Conservation (phyloP, 2,329 filamentous ascomycete species). For the Apiospora arundinis region DNA sequence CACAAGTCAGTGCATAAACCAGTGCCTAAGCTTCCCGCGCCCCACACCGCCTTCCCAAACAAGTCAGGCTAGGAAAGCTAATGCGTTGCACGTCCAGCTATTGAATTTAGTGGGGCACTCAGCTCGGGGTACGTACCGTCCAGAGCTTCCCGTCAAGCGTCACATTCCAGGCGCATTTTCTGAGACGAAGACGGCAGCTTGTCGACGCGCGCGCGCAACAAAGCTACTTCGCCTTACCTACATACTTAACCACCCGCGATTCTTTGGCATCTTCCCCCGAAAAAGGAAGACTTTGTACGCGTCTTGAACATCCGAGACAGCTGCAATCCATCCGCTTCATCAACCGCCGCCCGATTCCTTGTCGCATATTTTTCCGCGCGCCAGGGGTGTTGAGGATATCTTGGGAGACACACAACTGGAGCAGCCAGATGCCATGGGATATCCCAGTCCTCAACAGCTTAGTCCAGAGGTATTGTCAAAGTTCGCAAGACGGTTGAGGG, state of each 20-base stretch:
- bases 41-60: slow-evolving; percentile 10
- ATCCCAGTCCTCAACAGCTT: slow-evolving; percentile 15
- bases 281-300: background rate
- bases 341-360: background rate
- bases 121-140: slow-evolving; percentile 8
- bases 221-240: background rate
- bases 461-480: slow-evolving; percentile 14
- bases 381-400: slow-evolving; percentile 3
- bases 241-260: background rate
- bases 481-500: slow-evolving; percentile 3
- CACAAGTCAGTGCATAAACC: background rate
- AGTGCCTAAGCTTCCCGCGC: background rate
- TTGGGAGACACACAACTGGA: background rate
- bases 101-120: background rate
- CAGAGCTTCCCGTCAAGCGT: background rate
- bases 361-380: slow-evolving; percentile 13
- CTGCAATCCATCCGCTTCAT: background rate
- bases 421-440: slow-evolving; percentile 19
- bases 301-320: background rate
- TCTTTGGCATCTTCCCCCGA: background rate
- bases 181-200: slow-evolving; percentile 18
- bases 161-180: slow-evolving; percentile 19
- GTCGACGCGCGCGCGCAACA: slow-evolving; percentile 13
- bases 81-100: slow-evolving; percentile 10
- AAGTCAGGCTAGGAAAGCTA: background rate